These are phyloP conservation scores for Saturnispora saitoi DNA, from an alignment of 805 yeast genomes.

Conservation along the genomic window DNA sequence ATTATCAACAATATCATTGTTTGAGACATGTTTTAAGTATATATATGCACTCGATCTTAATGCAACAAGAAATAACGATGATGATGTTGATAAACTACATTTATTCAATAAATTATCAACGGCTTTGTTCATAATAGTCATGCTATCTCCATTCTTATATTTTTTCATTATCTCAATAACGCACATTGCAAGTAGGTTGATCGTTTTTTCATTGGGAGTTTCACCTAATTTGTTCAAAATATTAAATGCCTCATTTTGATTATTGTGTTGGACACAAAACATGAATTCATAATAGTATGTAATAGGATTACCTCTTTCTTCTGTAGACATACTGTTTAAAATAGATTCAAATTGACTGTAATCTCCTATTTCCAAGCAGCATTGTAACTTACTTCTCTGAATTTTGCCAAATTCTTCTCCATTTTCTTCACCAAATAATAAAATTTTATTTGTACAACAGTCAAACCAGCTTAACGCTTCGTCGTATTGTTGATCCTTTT, in stretches of 20 bases:
- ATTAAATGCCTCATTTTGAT: background rate
- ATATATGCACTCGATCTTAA: slow-evolving; percentile 15
- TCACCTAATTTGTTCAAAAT: slow-evolving; percentile 7
- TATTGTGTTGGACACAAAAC: slow-evolving; percentile 13
- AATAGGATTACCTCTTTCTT: slow-evolving; percentile 21
- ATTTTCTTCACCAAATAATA: slow-evolving; percentile 16
- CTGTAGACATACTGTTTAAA: slow-evolving; percentile 19
- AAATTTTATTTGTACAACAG: slow-evolving; percentile 11
- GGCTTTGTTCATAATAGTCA: slow-evolving; percentile 4
- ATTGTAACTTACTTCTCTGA: slow-evolving; percentile 29
- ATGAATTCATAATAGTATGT: slow-evolving; percentile 29
- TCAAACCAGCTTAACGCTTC: slow-evolving; percentile 15
- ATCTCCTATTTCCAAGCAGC: slow-evolving; percentile 21
- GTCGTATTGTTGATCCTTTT: slow-evolving; percentile 16
- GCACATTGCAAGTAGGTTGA: slow-evolving; percentile 22
- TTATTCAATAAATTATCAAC: slow-evolving; percentile 7
- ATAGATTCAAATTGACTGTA: slow-evolving; percentile 17
- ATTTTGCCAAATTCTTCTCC: slow-evolving; percentile 28
- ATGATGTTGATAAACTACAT: background rate
- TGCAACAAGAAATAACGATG: slow-evolving; percentile 10
- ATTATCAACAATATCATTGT: slow-evolving; percentile 1
- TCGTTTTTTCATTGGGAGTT: slow-evolving; percentile 1
- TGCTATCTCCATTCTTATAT: background rate
- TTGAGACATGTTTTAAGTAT: slow-evolving; percentile 10
- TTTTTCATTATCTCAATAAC: slow-evolving; percentile 23